phyloP scores from a whole-genome alignment of 1,139 yeast genomes.

The Magnusiomyces sp. region DNA sequence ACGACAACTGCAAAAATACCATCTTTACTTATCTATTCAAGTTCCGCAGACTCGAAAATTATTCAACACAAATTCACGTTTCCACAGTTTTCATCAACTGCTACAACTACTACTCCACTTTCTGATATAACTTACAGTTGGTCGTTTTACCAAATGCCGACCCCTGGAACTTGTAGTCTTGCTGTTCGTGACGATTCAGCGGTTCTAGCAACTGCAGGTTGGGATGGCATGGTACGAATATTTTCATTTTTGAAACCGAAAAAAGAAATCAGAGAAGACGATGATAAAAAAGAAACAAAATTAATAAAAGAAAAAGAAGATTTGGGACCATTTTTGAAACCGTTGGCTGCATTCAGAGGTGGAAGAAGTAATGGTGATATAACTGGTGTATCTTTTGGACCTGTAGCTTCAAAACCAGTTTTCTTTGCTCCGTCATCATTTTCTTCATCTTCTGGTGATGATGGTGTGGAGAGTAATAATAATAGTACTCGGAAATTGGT shows the following conservation, averaged over 20 bases:
- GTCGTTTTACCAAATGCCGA: neutral
- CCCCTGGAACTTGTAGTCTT: slow-evolving; percentile 14
- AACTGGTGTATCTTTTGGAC: slow-evolving; percentile 23
- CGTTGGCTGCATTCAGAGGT: slow-evolving; percentile 27
- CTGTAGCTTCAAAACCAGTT: neutral
- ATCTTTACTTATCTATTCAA: slow-evolving; percentile 15
- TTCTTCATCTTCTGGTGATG: too few species aligned
- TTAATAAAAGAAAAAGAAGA: too few species aligned
- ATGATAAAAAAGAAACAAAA: neutral
- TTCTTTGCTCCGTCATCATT: neutral
- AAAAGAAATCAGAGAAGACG: neutral
- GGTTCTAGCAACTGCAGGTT: slow-evolving; percentile 31
- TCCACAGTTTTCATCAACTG: neutral
- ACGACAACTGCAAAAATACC: too few species aligned
- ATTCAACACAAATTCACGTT: slow-evolving; percentile 1
- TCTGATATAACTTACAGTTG: neutral
- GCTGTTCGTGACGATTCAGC: slow-evolving; percentile 27
- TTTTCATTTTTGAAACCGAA: slow-evolving; percentile 18
- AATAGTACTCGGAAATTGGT: too few species aligned
- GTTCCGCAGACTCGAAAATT: slow-evolving; percentile 29
- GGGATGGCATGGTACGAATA: slow-evolving; percentile 35
- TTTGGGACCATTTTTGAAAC: slow-evolving; percentile 15
- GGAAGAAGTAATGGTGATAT: slow-evolving; percentile 25
- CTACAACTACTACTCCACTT: slow-evolving; percentile 14
- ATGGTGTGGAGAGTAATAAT: too few species aligned